A percentile compares a stretch with the other conserved stretches of the same genome.
Conservation (phyloP, 441 rosid genomes). For the Codiaeum variegatum region DNA sequence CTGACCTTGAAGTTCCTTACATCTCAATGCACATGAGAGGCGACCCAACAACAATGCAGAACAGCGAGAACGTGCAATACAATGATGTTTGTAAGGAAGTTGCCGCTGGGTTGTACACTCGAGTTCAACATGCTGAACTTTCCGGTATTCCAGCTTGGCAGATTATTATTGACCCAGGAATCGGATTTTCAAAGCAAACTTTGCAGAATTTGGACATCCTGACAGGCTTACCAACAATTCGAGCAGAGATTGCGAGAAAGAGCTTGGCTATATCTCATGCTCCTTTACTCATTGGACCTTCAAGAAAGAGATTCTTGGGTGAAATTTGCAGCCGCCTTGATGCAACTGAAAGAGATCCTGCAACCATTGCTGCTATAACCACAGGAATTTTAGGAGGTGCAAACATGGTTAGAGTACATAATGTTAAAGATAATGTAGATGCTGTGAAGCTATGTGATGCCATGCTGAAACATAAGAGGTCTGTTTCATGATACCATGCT, state of each 20-base stretch:
- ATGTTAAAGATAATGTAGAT: conserved; percentile 64
- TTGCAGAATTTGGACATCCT: conserved; percentile 73
- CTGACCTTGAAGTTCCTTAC: conserved; percentile 67
- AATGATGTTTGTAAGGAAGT: conserved; percentile 63
- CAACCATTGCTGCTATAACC: conserved; percentile 69
- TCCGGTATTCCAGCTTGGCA: conserved; percentile 90
- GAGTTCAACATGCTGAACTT: conserved; percentile 59
- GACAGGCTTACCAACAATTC: conserved; percentile 48
- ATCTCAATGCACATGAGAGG: conserved; percentile 97
- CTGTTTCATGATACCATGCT: conserved; percentile 9
- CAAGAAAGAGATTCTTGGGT: conserved; percentile 82
- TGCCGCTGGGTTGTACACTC: conserved; percentile 57
- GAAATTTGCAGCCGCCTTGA: conserved; percentile 56
- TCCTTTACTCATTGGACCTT: conserved; percentile 79
- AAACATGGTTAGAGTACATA: conserved; percentile 86
- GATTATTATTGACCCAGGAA: conserved; percentile 78
- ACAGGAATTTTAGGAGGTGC: conserved; percentile 73
- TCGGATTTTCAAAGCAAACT: conserved; percentile 79
- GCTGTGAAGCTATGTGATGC: conserved; percentile 84
- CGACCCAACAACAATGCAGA: conserved; percentile 84
- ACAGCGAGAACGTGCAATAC: conserved; percentile 54
- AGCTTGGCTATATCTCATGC: conserved; percentile 65
- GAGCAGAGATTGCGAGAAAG: conserved; percentile 60
- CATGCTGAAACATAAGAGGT: conserved; percentile 41
- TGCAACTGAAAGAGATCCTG: conserved; percentile 80